phyloP scores from a whole-genome alignment of 768 basidiomycete genomes.

The Saitozyma podzolica region DNA sequence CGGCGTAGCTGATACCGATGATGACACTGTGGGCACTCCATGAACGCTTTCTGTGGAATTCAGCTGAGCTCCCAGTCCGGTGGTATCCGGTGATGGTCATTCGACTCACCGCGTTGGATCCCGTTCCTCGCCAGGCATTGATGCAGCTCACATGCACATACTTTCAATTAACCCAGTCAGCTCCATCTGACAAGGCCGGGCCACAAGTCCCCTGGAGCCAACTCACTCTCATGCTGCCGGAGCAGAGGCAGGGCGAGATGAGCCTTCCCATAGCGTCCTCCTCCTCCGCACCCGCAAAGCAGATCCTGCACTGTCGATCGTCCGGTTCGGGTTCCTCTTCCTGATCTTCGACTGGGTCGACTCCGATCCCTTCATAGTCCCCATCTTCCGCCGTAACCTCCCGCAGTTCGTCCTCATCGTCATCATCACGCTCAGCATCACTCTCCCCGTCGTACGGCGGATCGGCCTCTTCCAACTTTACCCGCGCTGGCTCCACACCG shows the following conservation, averaged over 20 bases:
- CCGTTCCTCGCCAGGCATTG: conserved; percentile 45
- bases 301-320: conserved; percentile 67
- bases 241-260: conserved; percentile 77
- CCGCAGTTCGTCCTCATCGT: conserved; percentile 7
- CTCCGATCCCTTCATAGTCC: conserved; percentile 6
- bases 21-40: conserved; percentile 49
- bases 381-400: conserved; percentile 12
- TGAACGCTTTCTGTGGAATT: conserved; percentile 37
- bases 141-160: conserved; percentile 48
- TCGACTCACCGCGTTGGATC: conserved; percentile 39
- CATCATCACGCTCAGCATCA: neutral
- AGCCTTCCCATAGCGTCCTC: conserved; percentile 65
- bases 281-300: conserved; percentile 67
- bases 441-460: neutral
- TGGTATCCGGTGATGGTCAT: neutral
- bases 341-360: neutral
- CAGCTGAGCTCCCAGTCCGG: conserved; percentile 5
- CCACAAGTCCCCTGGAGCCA: no score
- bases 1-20: conserved; percentile 41
- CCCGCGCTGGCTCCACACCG: neutral
- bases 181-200: no score
- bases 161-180: conserved; percentile 13
- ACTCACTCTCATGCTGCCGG: conserved; percentile 70
- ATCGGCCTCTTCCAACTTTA: neutral
- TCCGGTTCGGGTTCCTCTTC: conserved; percentile 25